A percentile compares a stretch with the other conserved stretches of the same genome.
These are phyloP conservation scores for Haplosporangium gracile DNA, from an alignment of 192 early-diverging fungal species.

Conservation along the genomic window DNA sequence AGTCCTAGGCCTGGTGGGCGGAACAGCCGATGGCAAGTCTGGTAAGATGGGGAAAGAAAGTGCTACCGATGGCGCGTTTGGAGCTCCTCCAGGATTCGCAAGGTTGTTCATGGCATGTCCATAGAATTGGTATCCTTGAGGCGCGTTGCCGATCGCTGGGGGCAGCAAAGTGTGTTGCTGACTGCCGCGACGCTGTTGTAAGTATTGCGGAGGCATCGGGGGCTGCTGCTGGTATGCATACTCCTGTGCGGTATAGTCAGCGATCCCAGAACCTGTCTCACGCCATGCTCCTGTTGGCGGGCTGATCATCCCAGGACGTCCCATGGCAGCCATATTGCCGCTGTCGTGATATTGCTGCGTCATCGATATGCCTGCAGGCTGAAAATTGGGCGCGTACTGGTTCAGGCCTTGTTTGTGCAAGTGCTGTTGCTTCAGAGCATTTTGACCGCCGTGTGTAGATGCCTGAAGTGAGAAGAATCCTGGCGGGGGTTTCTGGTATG, in stretches of 20 bases:
- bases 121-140: background rate
- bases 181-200: constrained; percentile 16
- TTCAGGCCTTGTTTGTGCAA: background rate
- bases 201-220: background rate
- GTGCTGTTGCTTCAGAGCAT: constrained; percentile 6
- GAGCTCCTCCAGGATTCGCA: background rate
- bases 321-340: background rate
- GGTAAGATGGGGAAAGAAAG: constrained; percentile 27
- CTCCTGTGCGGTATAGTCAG: background rate
- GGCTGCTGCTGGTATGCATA: constrained; percentile 4
- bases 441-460: background rate
- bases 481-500: constrained; percentile 1
- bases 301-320: background rate
- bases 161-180: constrained; percentile 9
- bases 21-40: constrained; percentile 27
- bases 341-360: background rate
- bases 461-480: background rate
- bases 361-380: background rate
- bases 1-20: constrained; percentile 24
- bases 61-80: background rate
- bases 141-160: background rate
- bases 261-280: constrained; percentile 5
- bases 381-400: constrained; percentile 18
- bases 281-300: constrained; percentile 14
- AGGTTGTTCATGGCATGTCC: background rate